These are phyloP conservation scores for Epichloe sylvatica DNA, from an alignment of 2,329 filamentous ascomycete genomes.

Conservation along the genomic window DNA sequence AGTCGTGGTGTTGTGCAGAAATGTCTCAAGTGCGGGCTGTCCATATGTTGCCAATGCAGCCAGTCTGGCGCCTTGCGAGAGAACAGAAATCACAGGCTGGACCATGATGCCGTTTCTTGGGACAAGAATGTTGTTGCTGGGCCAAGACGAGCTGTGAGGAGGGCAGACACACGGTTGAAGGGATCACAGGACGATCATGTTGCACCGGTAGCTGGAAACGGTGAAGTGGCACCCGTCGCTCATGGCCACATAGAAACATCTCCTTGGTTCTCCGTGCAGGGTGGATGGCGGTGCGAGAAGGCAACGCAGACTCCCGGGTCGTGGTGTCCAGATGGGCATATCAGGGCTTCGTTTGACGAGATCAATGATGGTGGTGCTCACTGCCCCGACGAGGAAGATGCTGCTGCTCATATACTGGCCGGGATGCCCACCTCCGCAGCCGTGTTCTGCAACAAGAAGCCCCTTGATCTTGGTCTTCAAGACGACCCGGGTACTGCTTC, in stretches of 20 bases:
- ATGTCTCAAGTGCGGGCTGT: constrained; percentile 12
- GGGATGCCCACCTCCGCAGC: too few species aligned
- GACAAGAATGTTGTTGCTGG: background rate
- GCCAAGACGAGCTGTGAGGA: background rate
- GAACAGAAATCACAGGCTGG: constrained; percentile 11
- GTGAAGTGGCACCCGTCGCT: background rate
- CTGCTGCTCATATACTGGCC: too few species aligned
- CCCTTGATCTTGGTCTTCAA: too few species aligned
- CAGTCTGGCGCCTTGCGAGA: constrained; percentile 5
- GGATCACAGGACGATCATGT: background rate
- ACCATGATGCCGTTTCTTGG: constrained; percentile 10
- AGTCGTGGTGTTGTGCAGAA: constrained; percentile 13
- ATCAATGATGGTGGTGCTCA: background rate
- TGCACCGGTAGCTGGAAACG: too few species aligned
- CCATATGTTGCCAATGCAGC: constrained; percentile 13
- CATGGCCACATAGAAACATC: background rate
- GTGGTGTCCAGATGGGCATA: background rate
- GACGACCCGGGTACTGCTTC: too few species aligned
- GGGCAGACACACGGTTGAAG: background rate
- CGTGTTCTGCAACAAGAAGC: too few species aligned
- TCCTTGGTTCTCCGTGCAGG: too few species aligned
- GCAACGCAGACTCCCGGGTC: constrained; percentile 1
- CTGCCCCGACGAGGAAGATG: background rate
- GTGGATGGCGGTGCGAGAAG: background rate
- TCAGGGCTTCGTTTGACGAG: background rate